A percentile compares a stretch with the other conserved stretches of the same genome.
Evolutionary conservation across 2,329 filamentous ascomycete species (phyloP).

Genomic region (Phaeosphaeriaceae sp.): DNA sequence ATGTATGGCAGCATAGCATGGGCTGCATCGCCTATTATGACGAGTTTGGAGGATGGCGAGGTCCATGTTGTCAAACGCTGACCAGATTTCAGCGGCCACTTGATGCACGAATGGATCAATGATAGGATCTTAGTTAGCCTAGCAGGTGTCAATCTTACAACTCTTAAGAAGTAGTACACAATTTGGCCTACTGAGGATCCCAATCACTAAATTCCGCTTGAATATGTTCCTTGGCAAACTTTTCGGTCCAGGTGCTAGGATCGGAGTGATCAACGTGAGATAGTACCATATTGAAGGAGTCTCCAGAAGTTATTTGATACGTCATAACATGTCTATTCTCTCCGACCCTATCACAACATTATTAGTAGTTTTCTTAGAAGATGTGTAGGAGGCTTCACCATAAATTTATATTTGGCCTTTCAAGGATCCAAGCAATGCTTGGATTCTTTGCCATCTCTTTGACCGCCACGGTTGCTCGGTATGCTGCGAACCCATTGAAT

Average conservation of each 20-base stretch:
- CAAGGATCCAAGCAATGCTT: constrained; percentile 26
- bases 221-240: constrained; percentile 66
- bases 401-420: constrained; percentile 22
- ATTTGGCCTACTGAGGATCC: constrained; percentile 60
- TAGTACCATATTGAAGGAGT: constrained; percentile 69
- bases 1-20: constrained; percentile 36
- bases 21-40: constrained; percentile 31
- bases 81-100: constrained; percentile 32
- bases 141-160: not conserved
- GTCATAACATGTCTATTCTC: constrained; percentile 55
- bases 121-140: constrained; percentile 41
- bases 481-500: constrained; percentile 63
- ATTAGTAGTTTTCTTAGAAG: not conserved
- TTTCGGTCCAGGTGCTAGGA: constrained; percentile 55
- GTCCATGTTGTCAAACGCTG: constrained; percentile 19
- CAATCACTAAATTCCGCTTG: constrained; percentile 62
- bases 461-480: constrained; percentile 60
- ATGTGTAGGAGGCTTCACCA: constrained; percentile 13
- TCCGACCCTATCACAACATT: constrained; percentile 46
- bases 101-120: constrained; percentile 23
- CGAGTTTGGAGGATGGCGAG: constrained; percentile 16
- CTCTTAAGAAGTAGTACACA: too few species aligned
- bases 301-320: constrained; percentile 56
- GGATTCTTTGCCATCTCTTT: constrained; percentile 51
- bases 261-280: constrained; percentile 67